These are phyloP conservation scores for Trichocladium antarcticum DNA, from an alignment of 495 filamentous ascomycete genomes.

Conservation along the genomic window DNA sequence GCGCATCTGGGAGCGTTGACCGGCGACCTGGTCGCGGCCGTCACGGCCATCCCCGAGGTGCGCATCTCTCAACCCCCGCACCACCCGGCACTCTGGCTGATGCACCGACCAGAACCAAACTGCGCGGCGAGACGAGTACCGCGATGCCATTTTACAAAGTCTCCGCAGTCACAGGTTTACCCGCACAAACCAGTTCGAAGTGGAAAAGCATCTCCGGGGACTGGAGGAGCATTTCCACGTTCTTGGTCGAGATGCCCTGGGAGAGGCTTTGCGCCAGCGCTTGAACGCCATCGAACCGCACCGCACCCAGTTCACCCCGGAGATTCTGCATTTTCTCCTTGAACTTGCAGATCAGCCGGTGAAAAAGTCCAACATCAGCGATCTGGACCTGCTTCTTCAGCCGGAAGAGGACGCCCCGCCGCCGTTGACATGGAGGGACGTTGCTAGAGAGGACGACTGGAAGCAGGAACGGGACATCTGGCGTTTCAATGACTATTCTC, in stretches of 20 bases:
- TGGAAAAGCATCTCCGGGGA: slow-evolving; percentile 60
- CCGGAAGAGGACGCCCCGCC: slow-evolving; percentile 31
- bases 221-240: slow-evolving; percentile 82
- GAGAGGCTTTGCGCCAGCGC: slow-evolving; percentile 59
- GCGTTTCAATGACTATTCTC: slow-evolving; percentile 63
- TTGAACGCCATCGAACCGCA: slow-evolving; percentile 46
- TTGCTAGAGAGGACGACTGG: slow-evolving; percentile 61
- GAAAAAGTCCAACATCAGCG: slow-evolving; percentile 51
- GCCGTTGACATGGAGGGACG: slow-evolving; percentile 59
- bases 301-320: slow-evolving; percentile 55
- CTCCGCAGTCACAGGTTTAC: slow-evolving; percentile 51
- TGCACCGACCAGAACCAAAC: slow-evolving; percentile 28
- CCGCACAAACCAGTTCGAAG: slow-evolving; percentile 82
- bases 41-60: slow-evolving; percentile 26
- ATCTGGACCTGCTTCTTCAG: slow-evolving; percentile 44
- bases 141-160: slow-evolving; percentile 42
- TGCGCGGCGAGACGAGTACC: slow-evolving; percentile 36
- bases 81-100: not conserved
- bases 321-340: slow-evolving; percentile 67
- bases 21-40: slow-evolving; percentile 43
- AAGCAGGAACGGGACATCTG: slow-evolving; percentile 62
- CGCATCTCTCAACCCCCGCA: not conserved
- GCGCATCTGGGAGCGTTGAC: slow-evolving; percentile 39
- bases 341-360: slow-evolving; percentile 73
- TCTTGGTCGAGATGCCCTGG: slow-evolving; percentile 63